Base-by-base conservation (phyloP, 2,329 filamentous ascomycete genomes). In the Sclerotinia borealis region DNA sequence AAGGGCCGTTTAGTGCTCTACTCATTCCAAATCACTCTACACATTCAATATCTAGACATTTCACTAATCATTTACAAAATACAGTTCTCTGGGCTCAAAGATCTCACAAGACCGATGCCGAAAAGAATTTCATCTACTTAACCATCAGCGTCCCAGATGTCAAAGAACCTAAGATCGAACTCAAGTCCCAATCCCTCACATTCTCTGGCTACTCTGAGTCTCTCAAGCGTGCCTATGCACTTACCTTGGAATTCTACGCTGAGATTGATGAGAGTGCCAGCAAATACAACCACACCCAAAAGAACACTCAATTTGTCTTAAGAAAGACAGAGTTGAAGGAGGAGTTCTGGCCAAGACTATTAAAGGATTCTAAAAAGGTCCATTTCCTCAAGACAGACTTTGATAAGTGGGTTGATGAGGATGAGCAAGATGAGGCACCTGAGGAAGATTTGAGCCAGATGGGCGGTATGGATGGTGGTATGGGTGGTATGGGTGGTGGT, bases 301-400 rank as follows among this genome's bases (percentile, higher is more conserved):
- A 93, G 79, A 92, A 92, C 74, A 83, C 97, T 71, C 90, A 96
- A 82, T 79, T 98, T 72, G 90, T 96, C 76, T 84, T 99, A 77
- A 86, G 91, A 79, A 99, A 99, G 90, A 97, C 97, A 88, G 92
- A 96, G 75, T 84, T 95, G 69, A 91, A 92, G 79, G 86, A 92
- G 74, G 92, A 95, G 79, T 98, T 89, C 85, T 99, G 95, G 95
- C 93, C 93, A 68, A 87, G 95, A 68, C 84, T 99, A 74, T 84
- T 97, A 76, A 97, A 97, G 87, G 91, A 93, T 66, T 78, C 81
- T 70, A 89, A 91, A 84, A 96, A 92, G 83, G 80, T 91, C 62
- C 95, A 98, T 81, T 99, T 92, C 85, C 80, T 99, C 74, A 96
- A 96, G 88, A 98, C 95, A 69, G 90, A 99, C 81, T 99, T 99